Conservation (phyloP, 169 alveolate genomes). For the Eimeria acervulina region DNA sequence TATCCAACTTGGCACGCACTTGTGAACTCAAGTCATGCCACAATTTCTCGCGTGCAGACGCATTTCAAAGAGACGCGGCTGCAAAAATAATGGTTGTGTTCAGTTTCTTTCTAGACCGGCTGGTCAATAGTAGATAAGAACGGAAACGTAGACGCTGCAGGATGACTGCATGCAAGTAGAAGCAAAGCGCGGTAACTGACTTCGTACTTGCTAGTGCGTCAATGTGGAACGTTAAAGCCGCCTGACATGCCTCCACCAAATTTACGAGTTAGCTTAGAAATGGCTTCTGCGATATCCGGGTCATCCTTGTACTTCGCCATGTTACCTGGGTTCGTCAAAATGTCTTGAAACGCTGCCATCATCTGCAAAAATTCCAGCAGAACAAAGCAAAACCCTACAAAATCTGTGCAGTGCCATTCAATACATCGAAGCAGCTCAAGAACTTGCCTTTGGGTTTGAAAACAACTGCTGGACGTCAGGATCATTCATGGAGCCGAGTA, state of each 20-base stretch:
- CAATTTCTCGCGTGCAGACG: neutral
- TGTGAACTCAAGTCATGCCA: constrained; percentile 67
- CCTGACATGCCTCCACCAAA: constrained; percentile 83
- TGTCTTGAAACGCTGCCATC: constrained; percentile 88
- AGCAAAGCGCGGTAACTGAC: neutral
- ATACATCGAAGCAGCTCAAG: neutral
- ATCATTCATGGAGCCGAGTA: constrained; percentile 81
- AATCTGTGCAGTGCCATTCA: too few species aligned
- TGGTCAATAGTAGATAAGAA: neutral
- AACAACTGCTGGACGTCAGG: constrained; percentile 79
- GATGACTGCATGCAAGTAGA: neutral
- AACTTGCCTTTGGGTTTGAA: constrained; percentile 82
- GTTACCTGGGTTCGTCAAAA: constrained; percentile 88
- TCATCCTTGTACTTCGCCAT: constrained; percentile 86
- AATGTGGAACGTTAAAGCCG: constrained; percentile 46
- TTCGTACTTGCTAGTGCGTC: neutral
- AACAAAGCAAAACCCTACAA: neutral
- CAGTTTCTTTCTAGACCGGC: neutral
- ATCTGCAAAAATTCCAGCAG: constrained; percentile 78
- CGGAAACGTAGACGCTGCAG: neutral
- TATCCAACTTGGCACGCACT: constrained; percentile 45
- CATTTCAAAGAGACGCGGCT: constrained; percentile 40
- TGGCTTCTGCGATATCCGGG: constrained; percentile 86
- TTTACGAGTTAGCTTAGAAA: constrained; percentile 79
- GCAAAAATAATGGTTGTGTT: constrained; percentile 20